These are phyloP conservation scores for Diaporthe destruens DNA, from an alignment of 2,329 filamentous ascomycete genomes.

Conservation along the genomic window DNA sequence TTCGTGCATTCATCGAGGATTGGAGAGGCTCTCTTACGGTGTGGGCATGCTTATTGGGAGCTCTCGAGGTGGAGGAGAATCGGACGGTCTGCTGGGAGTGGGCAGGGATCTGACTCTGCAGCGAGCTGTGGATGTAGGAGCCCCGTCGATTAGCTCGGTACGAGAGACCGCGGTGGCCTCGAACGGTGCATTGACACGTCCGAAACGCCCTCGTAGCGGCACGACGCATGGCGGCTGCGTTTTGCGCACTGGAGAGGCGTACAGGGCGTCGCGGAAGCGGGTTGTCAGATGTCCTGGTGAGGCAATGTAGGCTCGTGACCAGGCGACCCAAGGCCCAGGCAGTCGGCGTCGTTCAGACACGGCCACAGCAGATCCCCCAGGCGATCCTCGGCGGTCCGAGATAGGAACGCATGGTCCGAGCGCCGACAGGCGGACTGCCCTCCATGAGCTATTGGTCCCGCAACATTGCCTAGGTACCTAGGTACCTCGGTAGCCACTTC, in stretches of 20 bases:
- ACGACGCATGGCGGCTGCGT: conserved; percentile 75
- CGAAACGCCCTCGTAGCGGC: conserved; percentile 76
- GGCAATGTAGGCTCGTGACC: conserved; percentile 27
- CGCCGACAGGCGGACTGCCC: neutral
- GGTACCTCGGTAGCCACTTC: too few relatives aligned
- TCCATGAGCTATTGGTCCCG: neutral
- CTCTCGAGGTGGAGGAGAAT: conserved; percentile 48
- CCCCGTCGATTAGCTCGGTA: conserved; percentile 64
- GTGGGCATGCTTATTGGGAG: conserved; percentile 51
- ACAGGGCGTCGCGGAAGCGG: conserved; percentile 16
- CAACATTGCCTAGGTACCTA: neutral
- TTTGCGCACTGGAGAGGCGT: conserved; percentile 33
- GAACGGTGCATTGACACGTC: conserved; percentile 74
- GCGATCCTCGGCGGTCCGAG: conserved; percentile 24
- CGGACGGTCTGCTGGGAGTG: conserved; percentile 41
- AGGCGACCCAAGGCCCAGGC: conserved; percentile 18
- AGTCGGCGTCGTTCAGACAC: conserved; percentile 26
- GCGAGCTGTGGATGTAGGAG: conserved; percentile 47
- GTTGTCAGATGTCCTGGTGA: conserved; percentile 15
- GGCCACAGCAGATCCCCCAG: conserved; percentile 2
- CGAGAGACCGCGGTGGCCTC: conserved; percentile 54
- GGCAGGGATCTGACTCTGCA: conserved; percentile 44
- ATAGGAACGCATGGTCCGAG: conserved; percentile 38
- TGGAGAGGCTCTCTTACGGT: conserved; percentile 62
- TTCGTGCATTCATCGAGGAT: conserved; percentile 82